Percentiles rank a stretch among this genome's conserved stretches.
phyloP scores from a whole-genome alignment of 768 basidiomycete genomes.

The Amanita muscaria region DNA sequence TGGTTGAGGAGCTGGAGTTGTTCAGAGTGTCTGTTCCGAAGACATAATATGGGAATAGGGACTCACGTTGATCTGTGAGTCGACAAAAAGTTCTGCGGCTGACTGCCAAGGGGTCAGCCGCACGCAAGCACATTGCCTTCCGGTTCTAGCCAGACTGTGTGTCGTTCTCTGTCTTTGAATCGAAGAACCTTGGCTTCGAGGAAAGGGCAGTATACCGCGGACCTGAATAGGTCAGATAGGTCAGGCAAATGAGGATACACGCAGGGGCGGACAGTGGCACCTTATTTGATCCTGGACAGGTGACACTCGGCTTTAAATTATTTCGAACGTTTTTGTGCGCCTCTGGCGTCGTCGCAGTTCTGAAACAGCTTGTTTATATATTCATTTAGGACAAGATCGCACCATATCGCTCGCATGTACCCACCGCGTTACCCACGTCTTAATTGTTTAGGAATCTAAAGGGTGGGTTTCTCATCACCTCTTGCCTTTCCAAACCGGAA shows the following conservation, averaged over 20 bases:
- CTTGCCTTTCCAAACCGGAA: conserved; percentile 48
- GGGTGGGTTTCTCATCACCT: conserved; percentile 59
- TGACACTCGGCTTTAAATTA: conserved; percentile 66
- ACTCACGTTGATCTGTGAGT: too few relatives aligned
- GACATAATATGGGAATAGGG: too few relatives aligned
- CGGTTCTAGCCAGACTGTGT: conserved; percentile 84
- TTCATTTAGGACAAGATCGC: conserved; percentile 31
- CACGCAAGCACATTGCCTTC: conserved; percentile 88
- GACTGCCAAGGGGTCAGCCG: conserved; percentile 85
- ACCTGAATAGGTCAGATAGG: too few relatives aligned
- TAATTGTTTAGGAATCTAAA: conserved; percentile 73
- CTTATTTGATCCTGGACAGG: conserved; percentile 89
- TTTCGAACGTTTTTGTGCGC: conserved; percentile 73
- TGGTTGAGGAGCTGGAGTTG: too few relatives aligned
- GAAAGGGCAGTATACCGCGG: conserved; percentile 89
- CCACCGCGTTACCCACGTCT: conserved; percentile 63
- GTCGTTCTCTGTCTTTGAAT: conserved; percentile 61
- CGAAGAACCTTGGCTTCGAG: conserved; percentile 81
- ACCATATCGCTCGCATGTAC: too few relatives aligned
- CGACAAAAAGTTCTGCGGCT: conserved; percentile 84
- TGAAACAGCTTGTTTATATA: conserved; percentile 65
- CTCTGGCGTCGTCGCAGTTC: conserved; percentile 59
- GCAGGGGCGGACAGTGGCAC: conserved; percentile 25
- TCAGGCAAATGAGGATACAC: too few relatives aligned
- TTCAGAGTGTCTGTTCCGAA: too few relatives aligned